Base-by-base conservation (phyloP, 805 yeast genomes). In the Yarrowia hollandica region DNA sequence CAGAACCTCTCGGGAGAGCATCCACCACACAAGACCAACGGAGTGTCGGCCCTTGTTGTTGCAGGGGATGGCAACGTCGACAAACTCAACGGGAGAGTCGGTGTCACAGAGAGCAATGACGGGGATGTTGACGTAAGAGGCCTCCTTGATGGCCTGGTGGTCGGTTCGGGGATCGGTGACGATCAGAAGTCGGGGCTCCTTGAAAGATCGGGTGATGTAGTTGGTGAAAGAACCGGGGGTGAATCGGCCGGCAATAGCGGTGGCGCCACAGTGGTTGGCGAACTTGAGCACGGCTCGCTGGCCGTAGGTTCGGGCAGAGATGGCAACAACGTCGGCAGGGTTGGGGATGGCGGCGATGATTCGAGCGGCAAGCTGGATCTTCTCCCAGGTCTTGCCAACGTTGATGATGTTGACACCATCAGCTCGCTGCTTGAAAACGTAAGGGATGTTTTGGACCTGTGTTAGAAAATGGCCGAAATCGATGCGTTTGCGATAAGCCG, bases 181-280 rank as follows among this genome's bases (percentile, higher is more conserved):
- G 73, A 94, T 83, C 78, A 94, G 90, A 77, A 94, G 86, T 84
- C 99, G 90, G 85, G 99, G 99, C 85, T 94, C 99, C 84, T 92
- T 94, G 97, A 94, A 94, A 72, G 97, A 90, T 82, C 97, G 92
- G 81, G 99, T 94, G 84, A 92, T 94, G 84, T 94, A 94, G 85
- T 94, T 94, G 78, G 99, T 94, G 94, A 94, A 94, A 83, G 88
- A 86, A 89, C 99, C 99, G 82, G 99, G 99, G 74, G 99, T 94
- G 88, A 94, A 94, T 84, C 99, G 90, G 82, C 99, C 99, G 73
- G 99, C 99, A 82, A 94, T 92, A 77, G 99, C 91, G 71, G 98
- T 92, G 71, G 99, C 97, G 80, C 98, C 98, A 73, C 98, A 91
- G 91, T 94, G 98, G 73, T 97, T 89, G 76, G 99, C 97, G 76